phyloP scores from a whole-genome alignment of 129 eudicot species.

The Heracleum sosnowskyi region DNA sequence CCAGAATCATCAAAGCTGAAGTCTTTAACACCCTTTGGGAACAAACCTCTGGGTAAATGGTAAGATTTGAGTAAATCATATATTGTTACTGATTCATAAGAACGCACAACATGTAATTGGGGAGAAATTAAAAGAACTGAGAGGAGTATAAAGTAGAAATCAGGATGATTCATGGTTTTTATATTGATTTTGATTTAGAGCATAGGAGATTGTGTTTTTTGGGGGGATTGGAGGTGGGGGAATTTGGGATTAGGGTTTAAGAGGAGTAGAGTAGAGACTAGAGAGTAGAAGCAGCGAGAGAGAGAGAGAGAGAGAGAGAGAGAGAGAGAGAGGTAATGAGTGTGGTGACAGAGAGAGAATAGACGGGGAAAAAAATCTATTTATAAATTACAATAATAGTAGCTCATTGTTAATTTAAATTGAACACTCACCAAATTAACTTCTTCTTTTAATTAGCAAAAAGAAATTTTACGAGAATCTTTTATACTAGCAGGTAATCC shows the following conservation, averaged over 20 bases:
- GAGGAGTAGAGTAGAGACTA: neutral
- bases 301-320: constrained; percentile 34
- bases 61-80: constrained; percentile 51
- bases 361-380: neutral
- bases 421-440: too few relatives aligned
- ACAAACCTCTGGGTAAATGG: constrained; percentile 64
- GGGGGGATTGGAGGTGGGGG: constrained; percentile 13
- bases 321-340: neutral
- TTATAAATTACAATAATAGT: too few relatives aligned
- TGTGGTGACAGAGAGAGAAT: neutral
- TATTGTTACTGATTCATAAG: constrained; percentile 31
- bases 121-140: constrained; percentile 20
- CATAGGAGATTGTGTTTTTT: neutral
- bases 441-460: too few relatives aligned
- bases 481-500: too few relatives aligned
- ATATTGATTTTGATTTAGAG: neutral
- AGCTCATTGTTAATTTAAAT: too few relatives aligned
- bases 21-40: constrained; percentile 71
- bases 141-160: constrained; percentile 1
- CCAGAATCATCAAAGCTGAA: constrained; percentile 50
- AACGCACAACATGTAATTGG: neutral
- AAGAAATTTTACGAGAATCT: too few relatives aligned
- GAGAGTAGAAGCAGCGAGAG: constrained; percentile 16
- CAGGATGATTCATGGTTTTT: constrained; percentile 7
- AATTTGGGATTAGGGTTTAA: constrained; percentile 13